Evolutionary conservation across 345 rosid species (phyloP).

Genomic region (Trapa incisa): DNA sequence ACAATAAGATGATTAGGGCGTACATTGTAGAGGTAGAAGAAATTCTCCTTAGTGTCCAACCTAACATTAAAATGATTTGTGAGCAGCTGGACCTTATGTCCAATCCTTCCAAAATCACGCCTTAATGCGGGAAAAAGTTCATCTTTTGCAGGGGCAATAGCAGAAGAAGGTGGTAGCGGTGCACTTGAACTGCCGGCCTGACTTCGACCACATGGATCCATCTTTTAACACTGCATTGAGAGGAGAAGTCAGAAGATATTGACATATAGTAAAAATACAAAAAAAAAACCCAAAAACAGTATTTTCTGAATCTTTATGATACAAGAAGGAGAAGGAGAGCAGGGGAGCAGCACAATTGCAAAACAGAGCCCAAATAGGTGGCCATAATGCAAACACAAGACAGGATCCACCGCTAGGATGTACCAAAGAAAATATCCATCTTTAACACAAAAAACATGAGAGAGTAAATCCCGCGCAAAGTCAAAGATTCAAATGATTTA

Average conservation of each 20-base stretch:
- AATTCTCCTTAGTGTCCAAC: conserved; percentile 27
- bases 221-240: neutral
- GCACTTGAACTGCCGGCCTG: neutral
- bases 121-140: conserved; percentile 46
- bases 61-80: conserved; percentile 78
- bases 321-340: too few species aligned
- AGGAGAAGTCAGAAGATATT: neutral
- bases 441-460: too few species aligned
- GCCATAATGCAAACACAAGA: too few species aligned
- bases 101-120: conserved; percentile 45
- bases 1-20: conserved; percentile 4
- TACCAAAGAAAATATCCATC: too few species aligned
- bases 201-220: neutral
- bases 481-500: too few species aligned
- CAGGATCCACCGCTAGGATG: too few species aligned
- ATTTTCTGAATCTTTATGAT: too few species aligned
- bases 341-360: too few species aligned
- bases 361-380: too few species aligned
- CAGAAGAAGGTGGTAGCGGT: conserved; percentile 54
- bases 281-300: too few species aligned
- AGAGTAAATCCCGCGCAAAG: too few species aligned
- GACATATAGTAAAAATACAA: neutral
- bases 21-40: conserved; percentile 73
- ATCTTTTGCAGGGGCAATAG: conserved; percentile 25
- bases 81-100: conserved; percentile 36